Evolutionary conservation across 768 basidiomycete species (phyloP).

Genomic region (Pisolithus sp.): DNA sequence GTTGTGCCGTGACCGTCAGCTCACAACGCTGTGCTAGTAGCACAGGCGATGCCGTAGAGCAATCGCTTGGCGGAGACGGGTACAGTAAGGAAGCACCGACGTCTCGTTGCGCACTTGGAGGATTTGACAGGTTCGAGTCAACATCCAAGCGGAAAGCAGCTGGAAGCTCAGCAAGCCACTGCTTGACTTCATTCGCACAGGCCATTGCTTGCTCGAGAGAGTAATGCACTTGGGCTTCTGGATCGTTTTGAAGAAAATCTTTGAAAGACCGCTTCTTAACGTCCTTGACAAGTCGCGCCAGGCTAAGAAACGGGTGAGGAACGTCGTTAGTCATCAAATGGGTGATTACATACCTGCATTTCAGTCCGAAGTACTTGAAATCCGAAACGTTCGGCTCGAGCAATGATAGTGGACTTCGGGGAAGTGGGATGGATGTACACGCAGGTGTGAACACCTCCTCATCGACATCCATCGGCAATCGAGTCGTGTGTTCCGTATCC

Average conservation of each 20-base stretch:
- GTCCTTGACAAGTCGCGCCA: conserved; percentile 57
- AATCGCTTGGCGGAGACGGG: conserved; percentile 11
- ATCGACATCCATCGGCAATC: conserved; percentile 51
- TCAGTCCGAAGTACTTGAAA: conserved; percentile 47
- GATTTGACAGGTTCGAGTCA: conserved; percentile 23
- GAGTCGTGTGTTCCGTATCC: conserved; percentile 48
- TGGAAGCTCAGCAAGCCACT: conserved; percentile 51
- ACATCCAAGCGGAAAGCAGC: conserved; percentile 39
- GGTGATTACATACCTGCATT: conserved; percentile 45
- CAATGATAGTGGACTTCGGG: conserved; percentile 21
- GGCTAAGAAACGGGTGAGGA: conserved; percentile 29
- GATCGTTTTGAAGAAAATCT: conserved; percentile 30
- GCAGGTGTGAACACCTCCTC: conserved; percentile 45
- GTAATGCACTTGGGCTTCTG: conserved; percentile 25
- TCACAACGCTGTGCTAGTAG: conserved; percentile 52
- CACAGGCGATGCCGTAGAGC: conserved; percentile 24
- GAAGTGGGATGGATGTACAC: conserved; percentile 39
- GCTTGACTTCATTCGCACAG: conserved; percentile 50
- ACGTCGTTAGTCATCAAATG: neutral
- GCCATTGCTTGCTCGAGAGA: conserved; percentile 57
- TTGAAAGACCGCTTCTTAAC: conserved; percentile 47
- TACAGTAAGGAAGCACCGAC: neutral
- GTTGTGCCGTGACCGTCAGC: conserved; percentile 52
- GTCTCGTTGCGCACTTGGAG: conserved; percentile 10
- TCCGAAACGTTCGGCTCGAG: conserved; percentile 27